Conservation (phyloP, 345 rosid species). For the Cardiospermum halicacabum region DNA sequence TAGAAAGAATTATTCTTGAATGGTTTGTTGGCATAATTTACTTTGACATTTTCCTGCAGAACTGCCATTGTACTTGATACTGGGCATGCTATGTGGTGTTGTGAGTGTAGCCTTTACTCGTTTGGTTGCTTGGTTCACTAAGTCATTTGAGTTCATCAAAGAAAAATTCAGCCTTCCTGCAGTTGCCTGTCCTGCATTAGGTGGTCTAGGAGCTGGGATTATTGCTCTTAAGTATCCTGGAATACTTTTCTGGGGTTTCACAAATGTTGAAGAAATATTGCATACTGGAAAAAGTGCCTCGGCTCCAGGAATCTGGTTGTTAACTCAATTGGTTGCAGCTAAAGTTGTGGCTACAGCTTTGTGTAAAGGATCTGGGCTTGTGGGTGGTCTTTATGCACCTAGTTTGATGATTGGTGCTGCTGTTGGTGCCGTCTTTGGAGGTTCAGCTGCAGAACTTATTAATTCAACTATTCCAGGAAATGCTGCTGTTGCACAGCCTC, state of each 20-base stretch:
- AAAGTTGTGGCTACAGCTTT: constrained; percentile 95
- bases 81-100: constrained; percentile 96
- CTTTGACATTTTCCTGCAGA: constrained; percentile 44
- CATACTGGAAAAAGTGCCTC: constrained; percentile 95
- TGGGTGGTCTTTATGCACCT: constrained; percentile 96
- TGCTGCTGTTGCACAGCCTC: constrained; percentile 97
- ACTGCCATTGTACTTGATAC: constrained; percentile 86
- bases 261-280: constrained; percentile 93
- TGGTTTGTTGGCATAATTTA: no score
- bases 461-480: constrained; percentile 95
- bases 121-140: constrained; percentile 83
- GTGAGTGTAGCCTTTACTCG: constrained; percentile 87
- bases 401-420: constrained; percentile 99
- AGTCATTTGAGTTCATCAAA: constrained; percentile 67
- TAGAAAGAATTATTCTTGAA: constrained; percentile 2
- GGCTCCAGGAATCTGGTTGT: constrained; percentile 96
- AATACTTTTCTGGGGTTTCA: constrained; percentile 95
- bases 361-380: constrained; percentile 97
- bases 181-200: constrained; percentile 93
- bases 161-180: constrained; percentile 80
- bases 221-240: constrained; percentile 98
- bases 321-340: constrained; percentile 88
- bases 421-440: constrained; percentile 97
- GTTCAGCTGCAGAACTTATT: constrained; percentile 84
- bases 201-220: constrained; percentile 94